Conservation (phyloP, 1,284 basidiomycete species). For the Boletellus deceptivus region DNA sequence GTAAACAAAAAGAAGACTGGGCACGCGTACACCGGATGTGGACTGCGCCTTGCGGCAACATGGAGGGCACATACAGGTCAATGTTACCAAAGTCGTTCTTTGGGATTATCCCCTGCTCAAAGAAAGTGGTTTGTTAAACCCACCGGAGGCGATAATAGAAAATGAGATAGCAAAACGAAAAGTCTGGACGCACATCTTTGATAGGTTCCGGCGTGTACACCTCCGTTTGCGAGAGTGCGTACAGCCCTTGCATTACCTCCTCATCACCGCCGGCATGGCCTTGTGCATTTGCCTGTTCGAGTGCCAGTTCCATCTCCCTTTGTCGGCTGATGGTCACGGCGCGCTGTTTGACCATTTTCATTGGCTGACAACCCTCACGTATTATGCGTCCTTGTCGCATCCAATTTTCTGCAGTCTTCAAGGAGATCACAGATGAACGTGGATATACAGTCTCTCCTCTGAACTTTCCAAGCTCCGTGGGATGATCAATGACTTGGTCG, state of each 20-base stretch:
- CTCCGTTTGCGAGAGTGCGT: constrained; percentile 85
- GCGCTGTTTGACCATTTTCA: constrained; percentile 89
- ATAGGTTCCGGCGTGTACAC: constrained; percentile 79
- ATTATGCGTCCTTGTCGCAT: constrained; percentile 83
- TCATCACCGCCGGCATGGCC: constrained; percentile 42
- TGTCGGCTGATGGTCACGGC: constrained; percentile 81
- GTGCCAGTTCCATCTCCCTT: constrained; percentile 79
- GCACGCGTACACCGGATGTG: constrained; percentile 81
- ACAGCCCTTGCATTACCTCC: constrained; percentile 84
- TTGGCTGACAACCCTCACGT: constrained; percentile 73
- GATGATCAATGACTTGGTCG: constrained; percentile 86
- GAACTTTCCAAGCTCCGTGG: constrained; percentile 86
- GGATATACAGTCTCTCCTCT: constrained; percentile 93
- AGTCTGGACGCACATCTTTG: constrained; percentile 66
- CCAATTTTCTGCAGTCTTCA: constrained; percentile 95
- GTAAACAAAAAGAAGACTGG: constrained; percentile 9
- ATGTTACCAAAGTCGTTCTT: constrained; percentile 98
- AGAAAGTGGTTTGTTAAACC: constrained; percentile 12
- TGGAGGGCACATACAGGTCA: constrained; percentile 92
- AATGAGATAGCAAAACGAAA: constrained; percentile 3
- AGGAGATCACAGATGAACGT: constrained; percentile 75
- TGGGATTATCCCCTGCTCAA: constrained; percentile 79
- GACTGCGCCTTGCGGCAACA: constrained; percentile 87
- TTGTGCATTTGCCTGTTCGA: constrained; percentile 40
- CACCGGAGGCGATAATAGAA: not conserved